Evolutionary conservation across 73 alveolate species (phyloP), one percentile per base, ranked within the genome.

Genomic region (Stentor coeruleus): DNA sequence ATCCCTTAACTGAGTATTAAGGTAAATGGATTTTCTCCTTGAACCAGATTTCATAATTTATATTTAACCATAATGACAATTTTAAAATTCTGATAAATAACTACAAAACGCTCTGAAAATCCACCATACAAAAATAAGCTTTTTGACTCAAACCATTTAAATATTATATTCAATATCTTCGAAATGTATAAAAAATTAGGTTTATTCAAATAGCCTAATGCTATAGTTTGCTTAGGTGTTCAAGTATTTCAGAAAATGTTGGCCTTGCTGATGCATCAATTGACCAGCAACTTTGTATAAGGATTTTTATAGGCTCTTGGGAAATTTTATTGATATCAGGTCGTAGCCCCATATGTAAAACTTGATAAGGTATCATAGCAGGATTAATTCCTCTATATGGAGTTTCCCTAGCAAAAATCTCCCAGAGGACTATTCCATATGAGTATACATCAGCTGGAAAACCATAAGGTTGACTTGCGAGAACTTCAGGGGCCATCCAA

Each of bases 401-500:
- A 3, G 99, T 98, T 41, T 93, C 96, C 66, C 99, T 95, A 3
- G 99, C 96, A 0, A 97, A 97, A 11, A 97, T 86, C 91, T 97
- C 99, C 98, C 98, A 95, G 84, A 97, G 90, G 37, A 97, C 96
- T 73, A 97, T 91, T 55, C 99, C 99, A 86, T 92, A 97, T 74
- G 97, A 88, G 84, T 95, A 97, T 0, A 97, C 99, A 90, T 97
- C 99, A 36, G 99, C 98, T 81, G 95, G 94, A 86, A 95, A 98
- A 28, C 99, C 91, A 89, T 97, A 97, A 31, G 89, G 92, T 85
- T 86, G 88, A 6, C 99, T 98, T 72, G 91, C 94, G 14, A 97
- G 93, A 4, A 97, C 99, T 91, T 97, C 99, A 0, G 99, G 99
- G 38, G 99, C 99, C 99, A 97, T 97, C 99, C 99, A 97, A 86